A percentile compares a stretch with the other conserved stretches of the same genome.
These are phyloP conservation scores for Chiua virens DNA, from an alignment of 768 basidiomycete species.

Conservation along the genomic window DNA sequence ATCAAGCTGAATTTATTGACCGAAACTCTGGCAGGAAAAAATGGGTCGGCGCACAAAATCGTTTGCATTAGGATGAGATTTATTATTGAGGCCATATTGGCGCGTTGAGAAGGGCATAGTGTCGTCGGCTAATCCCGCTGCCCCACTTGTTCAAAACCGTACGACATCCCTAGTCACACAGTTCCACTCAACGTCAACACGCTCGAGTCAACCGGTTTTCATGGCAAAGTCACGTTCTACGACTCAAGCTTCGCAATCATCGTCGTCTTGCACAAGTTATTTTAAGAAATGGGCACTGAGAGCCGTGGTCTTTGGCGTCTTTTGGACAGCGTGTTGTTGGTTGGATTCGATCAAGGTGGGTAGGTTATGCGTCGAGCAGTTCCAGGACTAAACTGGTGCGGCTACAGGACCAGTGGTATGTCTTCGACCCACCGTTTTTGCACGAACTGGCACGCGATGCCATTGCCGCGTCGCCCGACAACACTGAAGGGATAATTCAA, in stretches of 20 bases:
- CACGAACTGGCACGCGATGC: conserved; percentile 76
- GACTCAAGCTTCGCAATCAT: not conserved
- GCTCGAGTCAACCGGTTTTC: not conserved
- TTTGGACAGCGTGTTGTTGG: conserved; percentile 44
- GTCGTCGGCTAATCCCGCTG: not conserved
- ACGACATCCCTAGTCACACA: no score
- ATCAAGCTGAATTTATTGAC: no score
- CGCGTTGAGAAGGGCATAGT: no score
- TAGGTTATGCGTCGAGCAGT: not conserved
- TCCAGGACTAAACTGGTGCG: not conserved
- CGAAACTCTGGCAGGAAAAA: no score
- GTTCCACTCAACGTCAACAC: no score
- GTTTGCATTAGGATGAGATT: no score
- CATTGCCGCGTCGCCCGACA: conserved; percentile 60
- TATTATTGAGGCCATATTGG: no score
- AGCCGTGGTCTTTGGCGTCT: conserved; percentile 22
- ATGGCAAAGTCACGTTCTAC: conserved; percentile 20
- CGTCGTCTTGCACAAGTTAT: not conserved
- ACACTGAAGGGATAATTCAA: conserved; percentile 71
- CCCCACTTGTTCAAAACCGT: no score
- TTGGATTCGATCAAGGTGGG: conserved; percentile 66
- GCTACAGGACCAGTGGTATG: conserved; percentile 78
- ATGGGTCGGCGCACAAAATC: no score
- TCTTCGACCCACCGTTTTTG: conserved; percentile 70
- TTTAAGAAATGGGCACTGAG: conserved; percentile 36